Conservation (phyloP, 345 rosid species). For the Lenwebbia sp. region DNA sequence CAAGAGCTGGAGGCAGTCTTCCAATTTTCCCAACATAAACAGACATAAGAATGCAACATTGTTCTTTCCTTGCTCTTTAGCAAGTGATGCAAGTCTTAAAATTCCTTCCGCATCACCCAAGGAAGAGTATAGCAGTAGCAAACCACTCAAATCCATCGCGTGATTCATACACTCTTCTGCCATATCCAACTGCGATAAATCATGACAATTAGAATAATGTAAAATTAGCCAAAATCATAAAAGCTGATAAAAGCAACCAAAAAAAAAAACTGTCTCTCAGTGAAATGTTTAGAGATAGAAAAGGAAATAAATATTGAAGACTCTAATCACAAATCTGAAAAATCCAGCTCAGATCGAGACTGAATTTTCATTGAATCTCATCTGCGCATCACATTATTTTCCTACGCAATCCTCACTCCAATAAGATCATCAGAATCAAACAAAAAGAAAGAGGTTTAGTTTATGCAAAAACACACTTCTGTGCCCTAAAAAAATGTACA, state of each 20-base stretch:
- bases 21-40: conserved; percentile 92
- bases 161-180: conserved; percentile 96
- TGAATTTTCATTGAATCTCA: neutral
- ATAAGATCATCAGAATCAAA: neutral
- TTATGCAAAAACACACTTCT: neutral
- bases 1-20: conserved; percentile 87
- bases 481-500: neutral
- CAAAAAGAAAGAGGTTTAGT: neutral
- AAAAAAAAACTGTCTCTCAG: neutral
- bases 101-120: conserved; percentile 96
- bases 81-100: conserved; percentile 66
- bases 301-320: neutral
- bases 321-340: neutral
- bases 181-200: conserved; percentile 70
- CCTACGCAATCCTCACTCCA: neutral
- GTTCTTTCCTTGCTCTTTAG: conserved; percentile 95
- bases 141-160: conserved; percentile 97
- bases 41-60: conserved; percentile 92
- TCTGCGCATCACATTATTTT: neutral
- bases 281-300: neutral
- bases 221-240: neutral
- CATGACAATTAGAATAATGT: neutral
- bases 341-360: neutral
- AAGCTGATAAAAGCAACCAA: neutral
- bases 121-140: conserved; percentile 90